Base-by-base conservation (phyloP, 1,284 basidiomycete genomes). In the Tilletia indica region DNA sequence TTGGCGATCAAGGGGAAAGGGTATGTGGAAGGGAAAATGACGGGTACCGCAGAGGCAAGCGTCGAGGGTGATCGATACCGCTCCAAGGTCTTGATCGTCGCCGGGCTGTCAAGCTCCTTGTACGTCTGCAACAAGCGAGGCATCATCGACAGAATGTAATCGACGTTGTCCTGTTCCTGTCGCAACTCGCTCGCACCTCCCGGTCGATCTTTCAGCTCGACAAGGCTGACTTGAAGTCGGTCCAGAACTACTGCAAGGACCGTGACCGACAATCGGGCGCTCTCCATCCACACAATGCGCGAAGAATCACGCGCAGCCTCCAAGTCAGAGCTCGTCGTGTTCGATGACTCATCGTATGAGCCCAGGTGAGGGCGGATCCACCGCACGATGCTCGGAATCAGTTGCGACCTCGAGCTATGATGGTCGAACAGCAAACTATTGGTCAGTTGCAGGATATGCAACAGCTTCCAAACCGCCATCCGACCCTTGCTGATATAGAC, bases 311-410 rank as follows among this genome's bases (percentile, higher is more conserved):
- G 68, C 14, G 76, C 77, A 36, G 71, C 74, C 42, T 80, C 78
- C 42, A 74, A 78, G 3, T 74, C 76, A 31, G 71, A 72, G 11
- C 68, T 56, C 21, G 70, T 67, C 8, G 68, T 68, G 42, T 77
- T 71, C 0, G 74, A 68, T 14, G 70, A 47, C 67, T 79, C 78
- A 75, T 97, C 93, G 80, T 92, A 97, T 21, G 89, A 87, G n/a
- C 95, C 95, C 76, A 98, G 92, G 83, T 96, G 91, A 0, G 94
- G 94, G 81, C 94, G 96, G 77, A 98, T 91, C 94, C 94, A 97
- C 31, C 91, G 89, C 3, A 94, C 90, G 48, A 98, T 89, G 38
- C 91, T 90, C 71, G 97, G 95, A 5, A 97, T 90, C 25, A 99
- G 87, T 16, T 92, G 86, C 0, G 91, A 88, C 16, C 96, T 90